Evolutionary conservation across 768 basidiomycete genomes (phyloP), one percentile per base, ranked within the genome.

Genomic region (Pulveroboletus sp.): DNA sequence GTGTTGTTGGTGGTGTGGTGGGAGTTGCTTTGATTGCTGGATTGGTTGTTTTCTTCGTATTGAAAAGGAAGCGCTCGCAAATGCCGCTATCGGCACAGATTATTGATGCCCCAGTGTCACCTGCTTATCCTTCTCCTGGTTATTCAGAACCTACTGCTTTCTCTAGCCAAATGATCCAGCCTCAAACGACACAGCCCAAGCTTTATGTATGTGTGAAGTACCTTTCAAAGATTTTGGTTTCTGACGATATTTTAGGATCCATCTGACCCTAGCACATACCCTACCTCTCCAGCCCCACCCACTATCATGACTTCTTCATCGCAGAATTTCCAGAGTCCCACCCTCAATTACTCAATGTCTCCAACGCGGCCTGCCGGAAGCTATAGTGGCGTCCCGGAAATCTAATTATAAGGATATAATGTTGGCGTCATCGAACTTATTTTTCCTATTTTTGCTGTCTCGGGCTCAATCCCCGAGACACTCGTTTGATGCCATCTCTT

Each of bases 1-100:
- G 79, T 17, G 83, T 85, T 31, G 80, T 78, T 0, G 84, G 83
- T 34, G 83, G 85, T n/a, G 77, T 85, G 1, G 71, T 78, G 23
- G 71, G 63, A n/a, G 49, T 79, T 17, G 75, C 71, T 8, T 53
- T 76, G 38, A 64, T 82, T 12, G 73, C 58, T 5, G 75, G 63
- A 1, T 53, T 58, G 7, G 36, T 65, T 6, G 57, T 74, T 45
- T 82, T 76, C 71, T 71, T 75, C 54, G 53, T 66, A 26, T 60
- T 55, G 31, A 63, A 41, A 32, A 68, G 54, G 34, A 63, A 59
- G 19, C 67, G 67, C 31, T 53, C 70, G 40, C 54, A 50, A 39
- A 41, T 32, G 17, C 40, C 60, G 30, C 49, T 57, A 7, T 57
- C 63, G n/a, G 53, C 56, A 9, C 51, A 60, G 6, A 55, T 50